phyloP scores from a whole-genome alignment of 768 basidiomycete genomes.

The Russula compacta region DNA sequence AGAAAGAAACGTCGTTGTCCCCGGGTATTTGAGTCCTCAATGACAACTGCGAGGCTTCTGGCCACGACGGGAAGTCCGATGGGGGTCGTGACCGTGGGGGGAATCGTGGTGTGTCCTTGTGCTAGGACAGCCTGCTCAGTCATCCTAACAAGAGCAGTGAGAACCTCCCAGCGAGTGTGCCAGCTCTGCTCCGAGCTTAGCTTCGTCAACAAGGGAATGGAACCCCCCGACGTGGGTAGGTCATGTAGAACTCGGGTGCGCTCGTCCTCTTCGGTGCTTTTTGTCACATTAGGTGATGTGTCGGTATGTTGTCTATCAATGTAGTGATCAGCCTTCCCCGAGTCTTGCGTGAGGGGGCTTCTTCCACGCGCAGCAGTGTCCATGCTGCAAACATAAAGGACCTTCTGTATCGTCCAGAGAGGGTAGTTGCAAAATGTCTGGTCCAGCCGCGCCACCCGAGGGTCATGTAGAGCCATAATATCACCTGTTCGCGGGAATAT shows the following conservation, averaged over 20 bases:
- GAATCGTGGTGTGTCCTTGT: background rate
- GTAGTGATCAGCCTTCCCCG: background rate
- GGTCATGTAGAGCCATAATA: conserved; percentile 47
- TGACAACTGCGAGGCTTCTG: conserved; percentile 5
- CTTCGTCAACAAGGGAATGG: background rate
- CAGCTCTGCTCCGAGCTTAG: conserved; percentile 15
- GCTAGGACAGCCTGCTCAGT: conserved; percentile 8
- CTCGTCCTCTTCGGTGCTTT: background rate
- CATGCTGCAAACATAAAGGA: conserved; percentile 54
- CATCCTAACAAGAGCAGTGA: conserved; percentile 17
- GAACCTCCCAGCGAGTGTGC: conserved; percentile 21
- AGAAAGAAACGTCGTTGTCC: conserved; percentile 7
- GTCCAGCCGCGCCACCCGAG: conserved; percentile 48
- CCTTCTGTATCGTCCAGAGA: conserved; percentile 59
- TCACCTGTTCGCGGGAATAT: conserved; percentile 58
- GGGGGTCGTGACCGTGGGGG: conserved; percentile 8
- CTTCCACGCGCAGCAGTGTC: conserved; percentile 17
- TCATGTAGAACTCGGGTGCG: background rate
- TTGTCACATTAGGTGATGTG: background rate
- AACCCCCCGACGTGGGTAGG: background rate
- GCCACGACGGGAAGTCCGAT: conserved; percentile 15
- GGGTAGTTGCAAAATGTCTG: conserved; percentile 48
- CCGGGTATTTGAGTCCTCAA: background rate
- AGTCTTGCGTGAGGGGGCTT: background rate
- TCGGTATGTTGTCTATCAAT: background rate